phyloP scores from a whole-genome alignment of 2,329 filamentous ascomycete species.

The Colletotrichum falcatum region DNA sequence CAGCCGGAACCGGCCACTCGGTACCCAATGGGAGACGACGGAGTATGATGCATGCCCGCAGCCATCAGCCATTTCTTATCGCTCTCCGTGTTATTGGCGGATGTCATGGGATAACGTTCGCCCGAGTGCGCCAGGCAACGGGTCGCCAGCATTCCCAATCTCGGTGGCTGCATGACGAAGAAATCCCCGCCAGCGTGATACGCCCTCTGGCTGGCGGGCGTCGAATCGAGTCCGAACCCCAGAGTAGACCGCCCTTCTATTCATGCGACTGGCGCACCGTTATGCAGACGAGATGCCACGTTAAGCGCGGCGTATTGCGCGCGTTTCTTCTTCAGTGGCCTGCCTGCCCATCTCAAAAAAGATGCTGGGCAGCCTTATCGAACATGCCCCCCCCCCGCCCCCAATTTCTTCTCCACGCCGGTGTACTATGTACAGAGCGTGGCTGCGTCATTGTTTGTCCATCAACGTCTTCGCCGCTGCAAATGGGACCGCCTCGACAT shows the following conservation, averaged over 20 bases:
- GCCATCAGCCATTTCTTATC: constrained; percentile 15
- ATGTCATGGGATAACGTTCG: constrained; percentile 8
- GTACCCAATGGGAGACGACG: constrained; percentile 17
- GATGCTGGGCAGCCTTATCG: neutral
- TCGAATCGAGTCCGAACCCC: neutral
- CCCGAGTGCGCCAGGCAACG: constrained; percentile 1
- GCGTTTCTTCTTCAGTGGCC: neutral
- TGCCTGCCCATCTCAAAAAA: neutral
- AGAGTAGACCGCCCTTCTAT: neutral
- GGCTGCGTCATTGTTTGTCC: neutral
- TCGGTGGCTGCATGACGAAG: constrained; percentile 27
- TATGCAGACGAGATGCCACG: neutral
- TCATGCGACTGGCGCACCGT: neutral
- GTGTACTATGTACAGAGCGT: too few species aligned
- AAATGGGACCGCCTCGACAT: neutral
- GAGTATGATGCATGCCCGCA: neutral
- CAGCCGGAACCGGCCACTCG: constrained; percentile 16
- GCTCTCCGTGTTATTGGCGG: constrained; percentile 16
- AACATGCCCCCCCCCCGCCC: constrained; percentile 3
- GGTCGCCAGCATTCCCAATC: constrained; percentile 9
- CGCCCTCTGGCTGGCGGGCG: constrained; percentile 13
- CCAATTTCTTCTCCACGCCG: neutral
- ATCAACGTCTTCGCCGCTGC: neutral
- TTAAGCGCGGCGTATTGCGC: neutral
- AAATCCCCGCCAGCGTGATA: constrained; percentile 27